Percentiles rank a stretch among this genome's conserved stretches.
phyloP scores from a whole-genome alignment of 78 protist genomes.

The Mantamonas sphyraenae region DNA sequence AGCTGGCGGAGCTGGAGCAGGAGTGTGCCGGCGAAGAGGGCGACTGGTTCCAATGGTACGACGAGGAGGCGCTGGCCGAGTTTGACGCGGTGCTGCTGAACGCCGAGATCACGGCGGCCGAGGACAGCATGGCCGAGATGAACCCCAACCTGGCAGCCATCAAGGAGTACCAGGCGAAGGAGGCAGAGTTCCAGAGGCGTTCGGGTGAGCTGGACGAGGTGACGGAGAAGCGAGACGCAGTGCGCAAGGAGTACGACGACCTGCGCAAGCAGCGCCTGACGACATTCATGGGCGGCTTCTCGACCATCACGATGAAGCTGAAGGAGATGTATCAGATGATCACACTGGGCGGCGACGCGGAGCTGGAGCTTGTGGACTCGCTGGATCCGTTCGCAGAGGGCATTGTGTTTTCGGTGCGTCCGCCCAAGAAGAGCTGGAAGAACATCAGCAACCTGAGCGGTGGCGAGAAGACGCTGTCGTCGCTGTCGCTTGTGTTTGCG shows the following conservation, averaged over 20 bases:
- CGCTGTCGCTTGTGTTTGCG: conserved; percentile 98
- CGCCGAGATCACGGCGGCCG: neutral
- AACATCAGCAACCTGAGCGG: conserved; percentile 95
- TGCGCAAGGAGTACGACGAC: conserved; percentile 31
- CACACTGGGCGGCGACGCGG: conserved; percentile 99
- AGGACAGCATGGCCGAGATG: conserved; percentile 16
- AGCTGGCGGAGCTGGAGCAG: conserved; percentile 8
- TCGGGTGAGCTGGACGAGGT: conserved; percentile 44
- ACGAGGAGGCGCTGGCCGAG: neutral
- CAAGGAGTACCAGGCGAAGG: conserved; percentile 57
- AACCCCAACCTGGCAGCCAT: conserved; percentile 60
- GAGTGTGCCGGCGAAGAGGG: neutral
- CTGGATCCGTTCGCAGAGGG: conserved; percentile 98
- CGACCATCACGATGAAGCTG: conserved; percentile 72
- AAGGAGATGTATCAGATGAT: conserved; percentile 97
- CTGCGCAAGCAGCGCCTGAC: conserved; percentile 75
- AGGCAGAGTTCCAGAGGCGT: conserved; percentile 34
- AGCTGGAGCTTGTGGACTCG: conserved; percentile 95
- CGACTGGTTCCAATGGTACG: neutral
- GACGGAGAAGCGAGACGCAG: conserved; percentile 50
- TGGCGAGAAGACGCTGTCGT: conserved; percentile 98
- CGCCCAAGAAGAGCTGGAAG: conserved; percentile 99
- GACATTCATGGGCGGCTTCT: conserved; percentile 94
- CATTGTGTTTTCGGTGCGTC: conserved; percentile 91
- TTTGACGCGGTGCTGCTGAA: neutral